These are phyloP conservation scores for Golubevia pallescens DNA, from an alignment of 1,284 basidiomycete species.

Conservation along the genomic window DNA sequence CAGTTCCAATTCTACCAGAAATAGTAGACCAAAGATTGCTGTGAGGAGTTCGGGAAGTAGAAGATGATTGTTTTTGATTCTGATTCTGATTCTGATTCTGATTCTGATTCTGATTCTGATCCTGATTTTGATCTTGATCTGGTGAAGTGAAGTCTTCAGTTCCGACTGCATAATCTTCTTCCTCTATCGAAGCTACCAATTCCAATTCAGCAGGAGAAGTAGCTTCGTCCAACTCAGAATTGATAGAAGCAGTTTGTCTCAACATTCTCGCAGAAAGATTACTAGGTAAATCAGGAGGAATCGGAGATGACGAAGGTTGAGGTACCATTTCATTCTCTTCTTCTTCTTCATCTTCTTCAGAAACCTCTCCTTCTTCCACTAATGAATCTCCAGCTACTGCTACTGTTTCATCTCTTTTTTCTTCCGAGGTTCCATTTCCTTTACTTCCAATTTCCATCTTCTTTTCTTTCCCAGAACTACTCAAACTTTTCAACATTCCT, in stretches of 20 bases:
- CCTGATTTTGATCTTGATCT: no score
- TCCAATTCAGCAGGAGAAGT: background rate
- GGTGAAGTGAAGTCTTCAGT: background rate
- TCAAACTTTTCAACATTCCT: no score
- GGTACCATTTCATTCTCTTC: background rate
- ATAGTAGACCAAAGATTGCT: background rate
- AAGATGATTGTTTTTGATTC: no score
- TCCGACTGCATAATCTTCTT: background rate
- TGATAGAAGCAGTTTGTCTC: background rate
- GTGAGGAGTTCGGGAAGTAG: no score
- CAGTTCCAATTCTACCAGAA: background rate
- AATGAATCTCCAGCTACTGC: background rate
- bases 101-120: no score
- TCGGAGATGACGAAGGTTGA: background rate
- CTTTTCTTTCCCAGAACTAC: no score
- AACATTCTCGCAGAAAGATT: background rate
- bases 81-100: no score
- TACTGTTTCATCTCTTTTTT: background rate
- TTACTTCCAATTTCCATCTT: no score
- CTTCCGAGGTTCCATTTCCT: no score
- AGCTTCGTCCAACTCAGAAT: background rate
- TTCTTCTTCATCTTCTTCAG: no score
- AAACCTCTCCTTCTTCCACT: background rate
- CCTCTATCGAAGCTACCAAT: background rate
- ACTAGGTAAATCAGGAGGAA: background rate